phyloP scores from a whole-genome alignment of 345 rosid species.

The Nephelium lappaceum region DNA sequence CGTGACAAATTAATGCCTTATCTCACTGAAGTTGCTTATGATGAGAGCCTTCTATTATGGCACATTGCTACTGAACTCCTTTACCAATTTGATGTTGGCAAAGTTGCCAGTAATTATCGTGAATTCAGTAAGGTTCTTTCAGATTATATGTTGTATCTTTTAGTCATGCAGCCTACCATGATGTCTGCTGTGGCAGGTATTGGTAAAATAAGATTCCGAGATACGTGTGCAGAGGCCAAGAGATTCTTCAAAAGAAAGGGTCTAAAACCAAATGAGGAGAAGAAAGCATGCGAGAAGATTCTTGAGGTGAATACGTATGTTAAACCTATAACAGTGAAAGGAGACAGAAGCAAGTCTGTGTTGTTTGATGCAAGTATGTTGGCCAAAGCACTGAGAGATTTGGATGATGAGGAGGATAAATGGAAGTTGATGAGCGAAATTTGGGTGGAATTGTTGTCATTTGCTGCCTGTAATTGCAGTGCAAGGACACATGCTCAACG shows the following conservation, averaged over 20 bases:
- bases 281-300: conserved; percentile 27
- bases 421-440: conserved; percentile 59
- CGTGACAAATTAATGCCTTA: conserved; percentile 35
- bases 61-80: conserved; percentile 66
- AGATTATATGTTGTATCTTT: conserved; percentile 65
- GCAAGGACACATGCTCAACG: conserved; percentile 59
- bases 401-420: conserved; percentile 30
- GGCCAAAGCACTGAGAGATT: conserved; percentile 43
- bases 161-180: conserved; percentile 48
- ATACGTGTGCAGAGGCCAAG: conserved; percentile 46
- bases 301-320: conserved; percentile 32
- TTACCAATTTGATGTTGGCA: conserved; percentile 18
- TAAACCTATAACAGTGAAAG: conserved; percentile 46
- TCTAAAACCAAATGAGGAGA: not conserved
- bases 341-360: conserved; percentile 66
- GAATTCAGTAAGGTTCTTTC: conserved; percentile 52
- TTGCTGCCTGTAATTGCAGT: conserved; percentile 62
- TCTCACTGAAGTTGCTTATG: conserved; percentile 39
- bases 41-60: conserved; percentile 52
- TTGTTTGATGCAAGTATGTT: conserved; percentile 60
- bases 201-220: conserved; percentile 50
- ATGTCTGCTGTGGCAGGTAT: conserved; percentile 59
- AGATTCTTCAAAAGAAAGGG: conserved; percentile 40
- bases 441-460: conserved; percentile 66
- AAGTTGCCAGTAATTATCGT: not conserved